Conservation (phyloP, 768 basidiomycete genomes). For the Stropharia rugosoannulata region DNA sequence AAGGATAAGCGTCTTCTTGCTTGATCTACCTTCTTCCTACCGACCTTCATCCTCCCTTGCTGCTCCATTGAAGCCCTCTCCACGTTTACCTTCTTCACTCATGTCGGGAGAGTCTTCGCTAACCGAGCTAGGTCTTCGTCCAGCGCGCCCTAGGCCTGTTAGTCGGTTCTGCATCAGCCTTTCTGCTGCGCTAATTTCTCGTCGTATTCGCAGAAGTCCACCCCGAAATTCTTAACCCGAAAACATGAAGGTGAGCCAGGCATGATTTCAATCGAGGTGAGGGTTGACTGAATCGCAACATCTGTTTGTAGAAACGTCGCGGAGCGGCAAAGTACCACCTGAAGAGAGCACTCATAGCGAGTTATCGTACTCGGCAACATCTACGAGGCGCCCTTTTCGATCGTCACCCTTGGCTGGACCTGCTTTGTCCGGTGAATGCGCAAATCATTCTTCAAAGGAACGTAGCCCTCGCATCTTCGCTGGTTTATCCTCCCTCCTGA, state of each 20-base stretch:
- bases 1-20: slow-evolving; percentile 4
- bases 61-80: not conserved
- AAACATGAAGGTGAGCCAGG: too few relatives aligned
- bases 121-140: not conserved
- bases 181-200: too few relatives aligned
- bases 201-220: too few relatives aligned
- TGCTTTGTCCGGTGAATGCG: not conserved
- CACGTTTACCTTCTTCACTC: not conserved
- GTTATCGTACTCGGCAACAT: not conserved
- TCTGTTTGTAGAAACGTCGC: not conserved
- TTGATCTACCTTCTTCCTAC: not conserved
- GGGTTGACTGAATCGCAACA: not conserved
- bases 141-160: not conserved
- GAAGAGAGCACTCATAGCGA: not conserved
- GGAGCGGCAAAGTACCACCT: not conserved
- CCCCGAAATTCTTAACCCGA: too few relatives aligned
- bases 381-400: not conserved
- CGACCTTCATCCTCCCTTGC: not conserved
- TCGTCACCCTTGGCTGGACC: slow-evolving; percentile 5
- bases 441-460: not conserved
- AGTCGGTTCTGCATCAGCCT: not conserved
- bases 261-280: not conserved
- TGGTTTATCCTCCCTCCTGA: not conserved
- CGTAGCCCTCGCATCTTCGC: not conserved
- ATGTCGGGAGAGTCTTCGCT: not conserved